Percentiles rank a stretch among this genome's conserved stretches.
Evolutionary conservation across 331 rosid genomes (phyloP).

Genomic region (Ulmus americana): DNA sequence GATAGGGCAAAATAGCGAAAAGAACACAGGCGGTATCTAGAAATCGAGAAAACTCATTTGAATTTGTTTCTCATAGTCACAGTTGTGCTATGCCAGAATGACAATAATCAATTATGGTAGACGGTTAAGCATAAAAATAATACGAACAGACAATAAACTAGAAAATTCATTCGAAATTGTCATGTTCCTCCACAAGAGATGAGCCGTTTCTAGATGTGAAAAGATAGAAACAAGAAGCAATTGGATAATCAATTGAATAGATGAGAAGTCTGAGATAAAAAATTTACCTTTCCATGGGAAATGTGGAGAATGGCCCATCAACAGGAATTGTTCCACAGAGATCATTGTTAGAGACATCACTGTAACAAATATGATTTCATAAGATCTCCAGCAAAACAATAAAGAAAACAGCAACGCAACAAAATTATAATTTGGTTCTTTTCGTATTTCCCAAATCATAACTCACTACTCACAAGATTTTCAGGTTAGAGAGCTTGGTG

Average conservation of each 20-base stretch:
- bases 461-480: conserved; percentile 61
- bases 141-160: background rate
- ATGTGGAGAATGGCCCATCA: conserved; percentile 75
- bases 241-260: background rate
- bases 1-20: no score
- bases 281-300: conserved; percentile 65
- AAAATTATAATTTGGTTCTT: background rate
- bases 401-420: background rate
- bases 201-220: background rate
- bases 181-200: conserved; percentile 5
- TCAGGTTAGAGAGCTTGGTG: conserved; percentile 58
- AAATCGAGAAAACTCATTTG: no score
- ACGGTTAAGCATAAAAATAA: conserved; percentile 1
- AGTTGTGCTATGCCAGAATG: background rate
- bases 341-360: conserved; percentile 80
- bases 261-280: background rate
- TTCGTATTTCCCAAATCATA: background rate
- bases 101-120: background rate
- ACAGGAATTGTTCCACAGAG: conserved; percentile 93
- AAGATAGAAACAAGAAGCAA: background rate
- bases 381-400: background rate
- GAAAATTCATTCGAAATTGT: background rate
- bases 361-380: conserved; percentile 30
- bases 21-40: no score
- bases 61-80: no score